Conservation (phyloP, 352 stramenopile species). For the Pythium chondricola region DNA sequence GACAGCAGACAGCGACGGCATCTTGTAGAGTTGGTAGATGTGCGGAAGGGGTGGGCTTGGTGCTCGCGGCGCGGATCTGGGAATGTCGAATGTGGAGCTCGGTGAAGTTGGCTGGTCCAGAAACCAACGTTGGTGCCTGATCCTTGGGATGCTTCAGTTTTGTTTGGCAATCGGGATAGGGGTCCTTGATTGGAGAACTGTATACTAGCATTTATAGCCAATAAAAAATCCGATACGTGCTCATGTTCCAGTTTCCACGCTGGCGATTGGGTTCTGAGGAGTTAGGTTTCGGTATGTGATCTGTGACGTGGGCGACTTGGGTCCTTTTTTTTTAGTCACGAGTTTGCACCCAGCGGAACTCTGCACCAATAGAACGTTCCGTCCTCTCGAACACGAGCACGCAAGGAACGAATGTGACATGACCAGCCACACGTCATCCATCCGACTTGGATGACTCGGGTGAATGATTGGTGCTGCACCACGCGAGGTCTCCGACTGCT, state of each 20-base stretch:
- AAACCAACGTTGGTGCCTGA: background rate
- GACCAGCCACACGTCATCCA: conserved; percentile 1
- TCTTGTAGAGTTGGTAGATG: conserved; percentile 1
- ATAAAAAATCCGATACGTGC: background rate
- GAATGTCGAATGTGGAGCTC: conserved; percentile 1
- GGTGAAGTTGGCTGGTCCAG: no score
- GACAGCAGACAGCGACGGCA: conserved; percentile 16
- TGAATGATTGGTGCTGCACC: no score
- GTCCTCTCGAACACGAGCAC: conserved; percentile 9
- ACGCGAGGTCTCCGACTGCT: no score
- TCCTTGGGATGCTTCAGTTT: conserved; percentile 15
- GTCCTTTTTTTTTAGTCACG: background rate
- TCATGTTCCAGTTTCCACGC: conserved; percentile 7
- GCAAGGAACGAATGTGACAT: conserved; percentile 17
- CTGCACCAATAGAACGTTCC: conserved; percentile 18
- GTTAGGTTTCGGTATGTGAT: conserved; percentile 7
- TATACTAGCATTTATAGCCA: conserved; percentile 4
- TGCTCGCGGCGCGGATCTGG: conserved; percentile 6
- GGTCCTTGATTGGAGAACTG: background rate
- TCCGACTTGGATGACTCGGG: conserved; percentile 7
- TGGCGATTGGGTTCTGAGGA: conserved; percentile 8
- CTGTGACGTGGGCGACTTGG: background rate
- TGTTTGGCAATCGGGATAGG: background rate
- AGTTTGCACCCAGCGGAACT: conserved; percentile 15
- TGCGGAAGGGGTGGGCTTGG: background rate